These are phyloP conservation scores for Botryococcus braunii DNA, from an alignment of 163 green algal species.

Conservation along the genomic window DNA sequence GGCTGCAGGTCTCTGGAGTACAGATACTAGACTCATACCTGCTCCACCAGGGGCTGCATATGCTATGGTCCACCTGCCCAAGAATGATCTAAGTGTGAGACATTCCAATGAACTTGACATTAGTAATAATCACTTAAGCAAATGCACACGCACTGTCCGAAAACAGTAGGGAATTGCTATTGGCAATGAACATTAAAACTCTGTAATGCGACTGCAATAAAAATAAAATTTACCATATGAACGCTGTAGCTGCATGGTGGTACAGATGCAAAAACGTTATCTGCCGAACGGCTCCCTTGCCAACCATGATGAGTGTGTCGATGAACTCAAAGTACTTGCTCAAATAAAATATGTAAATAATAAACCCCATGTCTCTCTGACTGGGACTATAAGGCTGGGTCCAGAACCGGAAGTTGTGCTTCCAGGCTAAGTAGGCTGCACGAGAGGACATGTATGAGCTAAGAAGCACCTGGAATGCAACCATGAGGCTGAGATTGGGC, in stretches of 20 bases:
- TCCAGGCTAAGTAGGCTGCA: conserved; percentile 20
- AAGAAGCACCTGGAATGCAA: conserved; percentile 39
- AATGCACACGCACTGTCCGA: too few species aligned
- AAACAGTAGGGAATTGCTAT: too few species aligned
- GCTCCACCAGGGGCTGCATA: conserved; percentile 45
- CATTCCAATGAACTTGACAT: too few species aligned
- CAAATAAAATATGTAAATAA: conserved; percentile 60
- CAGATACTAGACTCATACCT: too few species aligned
- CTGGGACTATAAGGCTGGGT: conserved; percentile 32
- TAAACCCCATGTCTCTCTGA: conserved; percentile 35
- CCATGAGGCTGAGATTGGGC: too few species aligned
- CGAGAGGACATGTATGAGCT: conserved; percentile 20
- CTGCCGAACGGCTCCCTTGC: conserved; percentile 57
- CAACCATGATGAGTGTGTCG: conserved; percentile 66
- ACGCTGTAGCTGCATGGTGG: conserved; percentile 57
- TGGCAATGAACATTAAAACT: too few species aligned
- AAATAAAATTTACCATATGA: too few species aligned
- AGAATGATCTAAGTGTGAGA: too few species aligned
- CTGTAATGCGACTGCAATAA: too few species aligned
- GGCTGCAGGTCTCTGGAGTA: too few species aligned
- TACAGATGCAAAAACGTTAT: conserved; percentile 67
- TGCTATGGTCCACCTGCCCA: conserved; percentile 50
- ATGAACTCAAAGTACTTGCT: conserved; percentile 68
- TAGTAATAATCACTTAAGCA: too few species aligned
- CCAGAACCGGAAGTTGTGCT: conserved; percentile 44